Evolutionary conservation across 1,284 basidiomycete species (phyloP), one percentile per base, ranked within the genome.

Genomic region (Serendipita sp.): DNA sequence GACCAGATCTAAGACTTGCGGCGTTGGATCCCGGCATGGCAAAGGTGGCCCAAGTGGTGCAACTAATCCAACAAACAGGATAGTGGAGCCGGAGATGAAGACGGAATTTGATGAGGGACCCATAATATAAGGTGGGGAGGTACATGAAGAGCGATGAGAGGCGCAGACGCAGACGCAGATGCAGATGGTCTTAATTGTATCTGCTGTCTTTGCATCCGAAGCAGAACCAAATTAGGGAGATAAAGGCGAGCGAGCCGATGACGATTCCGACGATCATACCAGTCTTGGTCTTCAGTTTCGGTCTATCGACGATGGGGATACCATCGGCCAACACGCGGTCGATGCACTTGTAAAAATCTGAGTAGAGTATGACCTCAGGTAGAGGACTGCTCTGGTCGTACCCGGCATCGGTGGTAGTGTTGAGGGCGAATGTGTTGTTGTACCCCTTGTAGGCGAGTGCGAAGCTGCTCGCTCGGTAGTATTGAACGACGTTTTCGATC

Each of bases 1-100:
- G 86, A 3, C 87, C 88, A 26, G 88, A 90, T 71, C 72, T 90
- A 38, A 76, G 86, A 32, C 74, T 90, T 1, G 85, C 83, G 0
- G 75, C 76, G 64, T 87, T 82, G 64, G 86, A 89, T 66, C 79
- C 82, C 2, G 78, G 77, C 3, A 83, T 90, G 8, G 75, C 81
- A 62, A 84, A 78, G 64, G 87, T 90, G 0, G 79, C 81, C 0
- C 72, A 74, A 13, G 75, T 87, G n/a, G 85, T 83, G 1, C 68
- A 70, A 2, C 90, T 88, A 87, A 63, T 69, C 6, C 38, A 38
- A 12, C 38, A 38, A 38, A 38, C 6, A 12, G 38, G 38, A 38
- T 38, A 38, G 12, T 38, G 12, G 38, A 38, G 6, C 38, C 6
- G 38, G 38, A 38, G 38, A 12, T 6, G 38, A 12, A 38, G 12